A percentile compares a stretch with the other conserved stretches of the same genome.
Evolutionary conservation across 495 filamentous ascomycete species (phyloP).

Genomic region (Staphylotrichum longicolle): DNA sequence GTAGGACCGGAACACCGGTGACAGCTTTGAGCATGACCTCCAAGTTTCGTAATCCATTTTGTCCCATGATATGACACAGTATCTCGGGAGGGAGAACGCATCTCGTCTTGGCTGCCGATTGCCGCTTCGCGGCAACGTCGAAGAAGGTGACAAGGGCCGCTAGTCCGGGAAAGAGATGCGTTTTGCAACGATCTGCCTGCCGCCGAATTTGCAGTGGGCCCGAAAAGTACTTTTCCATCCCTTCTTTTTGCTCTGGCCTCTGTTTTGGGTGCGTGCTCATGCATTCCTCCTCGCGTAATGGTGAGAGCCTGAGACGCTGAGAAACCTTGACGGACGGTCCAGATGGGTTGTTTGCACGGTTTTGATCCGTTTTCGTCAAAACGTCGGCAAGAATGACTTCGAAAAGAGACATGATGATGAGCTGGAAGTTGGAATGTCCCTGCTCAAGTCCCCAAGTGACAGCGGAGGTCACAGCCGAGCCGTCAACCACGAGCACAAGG

Average conservation of each 20-base stretch:
- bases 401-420: constrained; percentile 2
- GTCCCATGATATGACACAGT: background rate
- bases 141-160: constrained; percentile 2
- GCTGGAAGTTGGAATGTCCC: background rate
- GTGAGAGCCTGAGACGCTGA: background rate
- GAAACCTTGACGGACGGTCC: background rate
- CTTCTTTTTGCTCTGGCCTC: background rate
- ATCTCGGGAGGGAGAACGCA: background rate
- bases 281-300: background rate
- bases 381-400: constrained; percentile 1
- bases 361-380: background rate
- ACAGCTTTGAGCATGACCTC: background rate
- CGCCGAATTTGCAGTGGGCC: no score
- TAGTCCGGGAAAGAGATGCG: background rate
- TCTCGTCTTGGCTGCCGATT: background rate
- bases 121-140: background rate
- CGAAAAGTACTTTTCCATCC: no score
- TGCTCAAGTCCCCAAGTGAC: background rate
- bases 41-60: background rate
- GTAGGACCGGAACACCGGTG: background rate
- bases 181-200: no score
- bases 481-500: background rate
- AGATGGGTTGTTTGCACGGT: background rate
- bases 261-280: background rate
- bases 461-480: background rate